Base-by-base conservation (phyloP, 1,284 basidiomycete genomes). In the Trichosporon ovoides region DNA sequence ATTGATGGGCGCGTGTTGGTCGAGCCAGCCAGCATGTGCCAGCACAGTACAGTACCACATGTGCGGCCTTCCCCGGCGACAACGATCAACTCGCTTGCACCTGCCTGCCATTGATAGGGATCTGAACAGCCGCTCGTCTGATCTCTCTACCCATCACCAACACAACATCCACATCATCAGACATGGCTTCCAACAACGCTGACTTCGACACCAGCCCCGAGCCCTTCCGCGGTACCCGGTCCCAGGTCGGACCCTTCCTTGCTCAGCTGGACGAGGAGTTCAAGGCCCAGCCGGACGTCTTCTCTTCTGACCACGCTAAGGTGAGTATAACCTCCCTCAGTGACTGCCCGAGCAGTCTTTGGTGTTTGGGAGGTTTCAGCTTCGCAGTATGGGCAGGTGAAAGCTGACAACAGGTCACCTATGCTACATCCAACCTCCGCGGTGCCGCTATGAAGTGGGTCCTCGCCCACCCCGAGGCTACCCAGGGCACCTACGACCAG, bases 51-150 rank as follows among this genome's bases (percentile, higher is more conserved):
- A 57, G 53, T n/a, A 57, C 56, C 13, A 81, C 68, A 81, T 85
- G 13, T 86, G 85, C 2, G 80, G 85, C 1, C 80, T 87, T 33
- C n/a, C 81, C 85, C 53, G 86, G 86, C 12, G 85, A 85, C 14
- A n/a, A n/a, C n/a, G n/a, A n/a, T 84, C 62, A 86, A 86, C 3
- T 66, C 7, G 85, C 86, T n/a, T n/a, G n/a, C n/a, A n/a, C n/a
- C n/a, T 74, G 87, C 10, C 86, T 86, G 4, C 28, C 89, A 89
- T 69, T 80, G 83, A 0, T 87, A 87, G 6, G 87, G n/a, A n/a
- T n/a, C n/a, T 61, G 7, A 60, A 66, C 34, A 64, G 61, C 43
- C 87, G 24, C 85, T 56, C 61, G 50, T 58, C 64, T 12, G 66
- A 64, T 57, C 58, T 58, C 57, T 63, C n/a, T 10, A 65, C 63